Base-by-base conservation (phyloP, 768 basidiomycete genomes). In the Hericium alpestre region DNA sequence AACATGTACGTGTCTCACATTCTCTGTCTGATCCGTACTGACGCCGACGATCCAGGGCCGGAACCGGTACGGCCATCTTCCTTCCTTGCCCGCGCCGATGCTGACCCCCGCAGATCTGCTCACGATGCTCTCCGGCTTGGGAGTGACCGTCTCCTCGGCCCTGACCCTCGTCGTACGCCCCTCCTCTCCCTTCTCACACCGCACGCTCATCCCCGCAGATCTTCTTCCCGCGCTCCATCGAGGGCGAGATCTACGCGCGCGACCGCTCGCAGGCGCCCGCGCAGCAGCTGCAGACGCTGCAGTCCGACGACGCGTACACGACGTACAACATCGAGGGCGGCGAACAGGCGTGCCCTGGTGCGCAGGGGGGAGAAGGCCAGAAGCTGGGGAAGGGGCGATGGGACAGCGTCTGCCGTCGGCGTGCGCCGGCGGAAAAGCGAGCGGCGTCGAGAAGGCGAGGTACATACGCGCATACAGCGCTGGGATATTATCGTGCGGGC, bases 1-100 rank as follows among this genome's bases (percentile, higher is more conserved):
- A 84, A 71, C 51, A 70, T 79, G 79, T 79, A 56, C 46, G 74
- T 61, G 13, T 65, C 74, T 20, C 8, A 18, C 9, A n/a, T 18
- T n/a, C n/a, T 46, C 9, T 11, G 43, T n/a, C 12, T 15, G 43
- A 32, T 32, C 32, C 32, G 32, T 32, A 7, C 32, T 32, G 32
- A 32, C 32, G 32, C 32, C 32, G 32, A 32, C 32, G 32, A 32
- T 32, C 32, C 32, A 32, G 32, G 32, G 32, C 32, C 32, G 32
- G 32, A 32, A 32, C 32, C 32, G 32, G 32, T 32, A 32, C 32
- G 32, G 32, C 32, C 32, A 32, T 32, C 32, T 32, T 32, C 32
- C 9, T 32, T 32, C 32, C 32, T 8, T 32, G 1, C 32, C 2
- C 32, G 9, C 32, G 8, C 32, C 32, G 32, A 32, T 10, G 32